Conservation (phyloP, 768 basidiomycete genomes). For the Gelatoporia subvermispora region DNA sequence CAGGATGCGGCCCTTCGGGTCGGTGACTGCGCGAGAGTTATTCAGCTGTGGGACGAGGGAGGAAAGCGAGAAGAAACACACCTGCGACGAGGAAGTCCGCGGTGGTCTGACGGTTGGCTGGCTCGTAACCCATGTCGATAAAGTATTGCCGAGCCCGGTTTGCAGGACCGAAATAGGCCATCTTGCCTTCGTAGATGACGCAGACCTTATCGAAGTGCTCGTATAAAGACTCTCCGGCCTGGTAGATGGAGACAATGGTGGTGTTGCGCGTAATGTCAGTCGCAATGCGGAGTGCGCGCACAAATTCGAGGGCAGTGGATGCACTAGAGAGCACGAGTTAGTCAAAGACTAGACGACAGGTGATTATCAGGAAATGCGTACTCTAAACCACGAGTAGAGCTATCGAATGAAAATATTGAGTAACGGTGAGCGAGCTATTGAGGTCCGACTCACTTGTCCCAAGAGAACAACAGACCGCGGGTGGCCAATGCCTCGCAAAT, state of each 20-base stretch:
- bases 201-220: conserved; percentile 75
- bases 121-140: conserved; percentile 58
- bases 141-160: conserved; percentile 66
- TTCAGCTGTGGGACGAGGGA: background rate
- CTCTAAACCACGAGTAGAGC: conserved; percentile 47
- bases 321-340: conserved; percentile 20
- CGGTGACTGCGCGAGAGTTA: conserved; percentile 38
- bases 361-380: conserved; percentile 4
- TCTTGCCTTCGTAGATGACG: conserved; percentile 67
- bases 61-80: conserved; percentile 8
- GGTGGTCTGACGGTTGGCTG: conserved; percentile 51
- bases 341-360: background rate
- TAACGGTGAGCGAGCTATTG: background rate
- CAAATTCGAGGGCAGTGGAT: conserved; percentile 56
- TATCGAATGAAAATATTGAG: conserved; percentile 10
- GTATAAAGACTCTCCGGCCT: conserved; percentile 69
- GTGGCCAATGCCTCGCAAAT: conserved; percentile 67
- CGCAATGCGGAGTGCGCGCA: conserved; percentile 50
- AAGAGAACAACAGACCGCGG: conserved; percentile 57
- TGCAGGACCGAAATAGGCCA: conserved; percentile 72
- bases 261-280: conserved; percentile 42
- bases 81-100: conserved; percentile 53
- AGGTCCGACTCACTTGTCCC: conserved; percentile 62
- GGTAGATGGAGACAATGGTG: conserved; percentile 81
- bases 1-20: conserved; percentile 51